Base-by-base conservation (phyloP, 1,284 basidiomycete species). In the Cutaneotrichosporon daszewskae region DNA sequence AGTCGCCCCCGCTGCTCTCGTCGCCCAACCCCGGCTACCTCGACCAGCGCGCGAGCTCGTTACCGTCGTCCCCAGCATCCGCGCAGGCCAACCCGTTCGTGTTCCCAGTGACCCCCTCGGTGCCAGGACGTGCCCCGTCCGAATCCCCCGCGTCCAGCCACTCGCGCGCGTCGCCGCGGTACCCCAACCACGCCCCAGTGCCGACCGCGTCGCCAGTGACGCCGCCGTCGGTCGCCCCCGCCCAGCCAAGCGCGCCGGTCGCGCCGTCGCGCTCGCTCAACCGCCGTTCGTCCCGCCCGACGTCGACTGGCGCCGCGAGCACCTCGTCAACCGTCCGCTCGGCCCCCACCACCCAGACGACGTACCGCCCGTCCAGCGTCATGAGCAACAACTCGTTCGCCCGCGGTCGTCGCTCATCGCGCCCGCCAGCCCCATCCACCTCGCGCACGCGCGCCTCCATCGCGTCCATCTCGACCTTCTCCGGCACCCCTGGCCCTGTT, bases 371-470 rank as follows among this genome's bases (percentile, higher is more conserved):
- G 2, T 17, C 31, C 3, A 42, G 45, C 37, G 32, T 25, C 17
- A 33, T 36, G 26, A 35, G 36, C 7, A 31, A 27, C 20, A 31
- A 24, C 16, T 33, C 39, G 1, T 16, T 23, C 20, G 28, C 40
- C 6, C 41, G 33, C 19, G 35, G 40, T 14, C 40, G 45, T 5
- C 29, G 32, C 11, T 43, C 40, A 10, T 47, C 45, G 23, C 40
- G 45, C 14, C 45, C 45, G 27, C 16, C 17, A 17, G 32, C 32
- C n/a, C 27, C 36, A 19, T 35, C 32, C 13, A 25, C 31, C 10
- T 17, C 31, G 18, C 36, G 45, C 40, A 47, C 45, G 2, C 36
- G 45, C n/a, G 36, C 40, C 8, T 43, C 40, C 11, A 47, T 47
- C 20, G 45, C 45, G 9, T 47, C 45, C 7, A 37, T 41, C 18